Conservation (phyloP, 2,329 filamentous ascomycete species). For the Neofusicoccum parvum region DNA sequence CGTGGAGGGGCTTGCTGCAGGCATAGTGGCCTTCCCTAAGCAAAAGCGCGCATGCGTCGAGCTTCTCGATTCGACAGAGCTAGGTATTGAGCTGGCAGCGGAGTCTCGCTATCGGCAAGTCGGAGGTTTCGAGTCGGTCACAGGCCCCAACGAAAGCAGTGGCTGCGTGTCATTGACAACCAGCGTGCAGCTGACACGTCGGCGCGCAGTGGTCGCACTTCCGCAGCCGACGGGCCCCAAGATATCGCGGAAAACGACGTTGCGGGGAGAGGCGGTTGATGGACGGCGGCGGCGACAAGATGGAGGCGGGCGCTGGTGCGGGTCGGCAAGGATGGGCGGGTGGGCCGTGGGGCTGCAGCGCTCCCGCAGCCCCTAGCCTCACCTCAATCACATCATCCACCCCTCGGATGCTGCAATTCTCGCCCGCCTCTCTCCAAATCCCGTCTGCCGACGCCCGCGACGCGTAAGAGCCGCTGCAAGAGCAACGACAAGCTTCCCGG, state of each 20-base stretch:
- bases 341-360: background rate
- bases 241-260: too few species aligned
- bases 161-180: background rate
- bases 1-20: background rate
- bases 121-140: background rate
- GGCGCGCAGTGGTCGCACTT: too few species aligned
- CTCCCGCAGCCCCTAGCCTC: background rate
- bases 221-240: too few species aligned
- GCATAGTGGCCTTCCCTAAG: background rate
- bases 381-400: slow-evolving; percentile 13
- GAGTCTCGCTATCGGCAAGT: background rate
- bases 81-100: background rate
- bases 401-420: slow-evolving; percentile 13
- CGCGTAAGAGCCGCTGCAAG: background rate
- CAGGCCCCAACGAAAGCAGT: background rate
- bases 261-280: background rate
- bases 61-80: background rate
- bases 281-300: background rate
- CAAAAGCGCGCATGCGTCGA: background rate
- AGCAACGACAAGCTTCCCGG: background rate
- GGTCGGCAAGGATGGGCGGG: too few species aligned
- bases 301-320: background rate
- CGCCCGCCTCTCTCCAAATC: background rate
- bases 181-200: too few species aligned
- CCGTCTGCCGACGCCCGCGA: background rate